Evolutionary conservation across 441 rosid species (phyloP), one percentile per base, ranked within the genome.

Genomic region (Metrosideros polymorpha): DNA sequence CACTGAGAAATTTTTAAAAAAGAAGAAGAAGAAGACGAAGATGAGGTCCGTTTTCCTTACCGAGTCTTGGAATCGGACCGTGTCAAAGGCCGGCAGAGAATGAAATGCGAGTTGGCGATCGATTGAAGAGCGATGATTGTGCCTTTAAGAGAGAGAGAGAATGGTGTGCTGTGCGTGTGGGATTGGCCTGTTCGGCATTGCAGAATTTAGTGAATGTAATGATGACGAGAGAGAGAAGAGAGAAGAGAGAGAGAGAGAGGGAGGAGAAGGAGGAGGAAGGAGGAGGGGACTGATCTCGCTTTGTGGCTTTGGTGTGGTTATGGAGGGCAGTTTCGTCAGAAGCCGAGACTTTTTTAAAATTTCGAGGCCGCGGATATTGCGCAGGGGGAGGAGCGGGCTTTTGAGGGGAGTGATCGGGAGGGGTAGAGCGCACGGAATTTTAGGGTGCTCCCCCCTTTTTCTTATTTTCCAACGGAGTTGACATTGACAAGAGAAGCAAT

Each of bases 301-400:
- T 30, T 49, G 51, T 49, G 51, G 51, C n/a, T 13, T 49, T 14
- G 43, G 57, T 17, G 76, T 6, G 42, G 76, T 25, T 6, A 32
- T 25, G 76, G 77, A 19, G 47, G 77, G 77, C 77, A 66, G 77
- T 66, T 66, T 66, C 15, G 77, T 35, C 77, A 66, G 27, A 24
- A 35, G 47, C 0, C 2, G 12, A 2, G 13, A 6, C 0, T 56
- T 35, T 66, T 66, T 66, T 35, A 9, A 39, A 66, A 66, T 66
- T 35, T 35, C 79, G 79, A 66, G 79, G 79, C 35, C 79, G 47
- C 79, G 79, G 79, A 66, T 35, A 45, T 22, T 19, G 79, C 79
- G 76, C 1, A 6, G 29, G 9, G 22, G 42, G 24, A 18, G 77
- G 77, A 66, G 77, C 77, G 77, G 77, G 77, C 15, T 66, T 35